Conservation (phyloP, 2,329 filamentous ascomycete species). For the Stagonosporopsis cucurbitacearum region DNA sequence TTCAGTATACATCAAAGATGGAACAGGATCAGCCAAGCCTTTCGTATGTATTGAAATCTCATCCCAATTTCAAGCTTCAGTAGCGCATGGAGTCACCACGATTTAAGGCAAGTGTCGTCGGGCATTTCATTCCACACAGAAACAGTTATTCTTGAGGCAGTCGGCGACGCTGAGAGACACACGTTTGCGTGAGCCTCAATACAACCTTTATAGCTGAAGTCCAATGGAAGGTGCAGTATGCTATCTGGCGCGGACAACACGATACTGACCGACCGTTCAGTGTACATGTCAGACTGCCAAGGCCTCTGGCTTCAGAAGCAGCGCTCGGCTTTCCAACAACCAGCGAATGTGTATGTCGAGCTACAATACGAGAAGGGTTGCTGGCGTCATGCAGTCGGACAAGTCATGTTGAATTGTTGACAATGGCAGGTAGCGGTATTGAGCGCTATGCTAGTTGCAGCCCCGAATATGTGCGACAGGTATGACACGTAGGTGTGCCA, state of each 20-base stretch:
- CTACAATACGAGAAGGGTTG: background rate
- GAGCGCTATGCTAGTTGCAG: background rate
- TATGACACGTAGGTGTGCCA: background rate
- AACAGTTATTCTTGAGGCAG: background rate
- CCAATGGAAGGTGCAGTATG: background rate
- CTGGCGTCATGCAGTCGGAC: background rate
- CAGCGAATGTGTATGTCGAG: background rate
- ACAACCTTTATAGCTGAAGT: background rate
- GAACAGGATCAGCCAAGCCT: background rate
- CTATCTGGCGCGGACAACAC: background rate
- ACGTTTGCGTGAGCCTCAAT: too few species aligned
- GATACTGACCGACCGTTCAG: slow-evolving; percentile 15
- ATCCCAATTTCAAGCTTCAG: too few species aligned
- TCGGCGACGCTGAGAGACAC: background rate
- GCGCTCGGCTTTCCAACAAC: slow-evolving; percentile 3
- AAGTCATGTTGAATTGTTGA: background rate
- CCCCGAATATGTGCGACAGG: background rate
- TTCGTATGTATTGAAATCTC: too few species aligned
- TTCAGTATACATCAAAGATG: background rate
- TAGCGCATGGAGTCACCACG: too few species aligned
- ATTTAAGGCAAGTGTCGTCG: too few species aligned
- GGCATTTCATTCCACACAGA: background rate
- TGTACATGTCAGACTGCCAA: slow-evolving; percentile 11
- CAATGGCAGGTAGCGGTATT: background rate
- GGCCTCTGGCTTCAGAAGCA: slow-evolving; percentile 4